Evolutionary conservation across 108 stramenopile species (phyloP).

Genomic region (Cyclotella atomus): DNA sequence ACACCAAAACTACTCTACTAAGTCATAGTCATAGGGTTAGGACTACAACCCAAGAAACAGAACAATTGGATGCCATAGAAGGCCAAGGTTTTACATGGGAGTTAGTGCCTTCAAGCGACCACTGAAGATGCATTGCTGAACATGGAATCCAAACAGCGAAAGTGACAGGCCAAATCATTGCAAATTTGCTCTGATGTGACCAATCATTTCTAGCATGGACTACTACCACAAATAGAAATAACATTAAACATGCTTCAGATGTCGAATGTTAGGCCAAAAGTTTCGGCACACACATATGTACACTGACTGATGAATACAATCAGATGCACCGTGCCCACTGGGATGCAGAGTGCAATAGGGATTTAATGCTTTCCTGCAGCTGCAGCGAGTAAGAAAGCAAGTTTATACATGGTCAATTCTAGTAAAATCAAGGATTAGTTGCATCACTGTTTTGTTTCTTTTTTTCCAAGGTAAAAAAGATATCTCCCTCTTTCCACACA

Average conservation of each 20-base stretch:
- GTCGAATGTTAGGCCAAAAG: constrained; percentile 40
- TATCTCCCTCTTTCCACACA: too few species aligned
- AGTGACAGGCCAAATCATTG: constrained; percentile 55
- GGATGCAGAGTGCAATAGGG: constrained; percentile 31
- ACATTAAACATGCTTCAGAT: constrained; percentile 45
- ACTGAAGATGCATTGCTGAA: constrained; percentile 47
- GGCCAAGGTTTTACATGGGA: not conserved
- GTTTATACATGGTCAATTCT: too few species aligned
- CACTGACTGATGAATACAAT: constrained; percentile 38
- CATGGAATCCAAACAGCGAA: constrained; percentile 49
- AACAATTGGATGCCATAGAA: not conserved
- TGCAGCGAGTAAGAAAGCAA: too few species aligned
- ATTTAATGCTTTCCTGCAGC: too few species aligned
- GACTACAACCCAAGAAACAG: not conserved
- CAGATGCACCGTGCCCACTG: constrained; percentile 39
- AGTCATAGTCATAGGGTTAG: not conserved
- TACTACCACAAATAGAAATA: constrained; percentile 40
- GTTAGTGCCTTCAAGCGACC: constrained; percentile 34
- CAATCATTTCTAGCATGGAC: constrained; percentile 41
- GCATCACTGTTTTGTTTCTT: too few species aligned
- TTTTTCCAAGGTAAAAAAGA: too few species aligned
- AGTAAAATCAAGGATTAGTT: too few species aligned
- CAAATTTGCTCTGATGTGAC: constrained; percentile 29
- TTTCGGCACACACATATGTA: constrained; percentile 10
- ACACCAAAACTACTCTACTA: too few species aligned